Percentiles rank a stretch among this genome's conserved stretches.
Evolutionary conservation across 192 early-diverging fungal species (phyloP).

Genomic region (Kappamyces sp.): DNA sequence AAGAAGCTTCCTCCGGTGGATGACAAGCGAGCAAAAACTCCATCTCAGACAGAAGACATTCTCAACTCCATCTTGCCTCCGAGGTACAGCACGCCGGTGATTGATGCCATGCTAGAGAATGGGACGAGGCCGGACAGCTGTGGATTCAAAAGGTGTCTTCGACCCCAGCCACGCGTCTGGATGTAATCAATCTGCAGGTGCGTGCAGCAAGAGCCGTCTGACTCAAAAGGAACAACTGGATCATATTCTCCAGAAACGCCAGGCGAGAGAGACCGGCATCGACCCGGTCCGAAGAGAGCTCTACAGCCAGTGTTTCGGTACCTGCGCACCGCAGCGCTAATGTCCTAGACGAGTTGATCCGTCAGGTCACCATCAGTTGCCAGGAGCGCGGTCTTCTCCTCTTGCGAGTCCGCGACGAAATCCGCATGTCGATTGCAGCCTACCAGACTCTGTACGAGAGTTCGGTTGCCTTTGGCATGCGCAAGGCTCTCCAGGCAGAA

Average conservation of each 20-base stretch:
- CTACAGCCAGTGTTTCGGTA: slow-evolving; percentile 63
- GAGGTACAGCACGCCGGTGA: slow-evolving; percentile 21
- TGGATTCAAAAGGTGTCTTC: slow-evolving; percentile 61
- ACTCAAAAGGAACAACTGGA: slow-evolving; percentile 54
- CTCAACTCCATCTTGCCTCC: slow-evolving; percentile 59
- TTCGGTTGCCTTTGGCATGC: slow-evolving; percentile 59
- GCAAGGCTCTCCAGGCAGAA: slow-evolving; percentile 57
- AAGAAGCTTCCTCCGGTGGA: slow-evolving; percentile 57
- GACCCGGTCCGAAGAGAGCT: slow-evolving; percentile 54
- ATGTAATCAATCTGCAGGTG: slow-evolving; percentile 54
- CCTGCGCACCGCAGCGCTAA: not conserved
- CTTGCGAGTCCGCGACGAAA: slow-evolving; percentile 57
- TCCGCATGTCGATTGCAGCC: slow-evolving; percentile 62
- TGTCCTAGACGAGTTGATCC: slow-evolving; percentile 53
- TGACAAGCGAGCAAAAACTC: slow-evolving; percentile 54
- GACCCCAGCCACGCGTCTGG: slow-evolving; percentile 53
- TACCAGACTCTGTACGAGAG: slow-evolving; percentile 61
- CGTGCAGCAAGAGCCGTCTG: not conserved
- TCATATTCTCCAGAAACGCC: slow-evolving; percentile 61
- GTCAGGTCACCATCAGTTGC: slow-evolving; percentile 62
- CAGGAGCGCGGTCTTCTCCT: slow-evolving; percentile 58
- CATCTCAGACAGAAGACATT: slow-evolving; percentile 59
- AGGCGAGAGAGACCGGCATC: slow-evolving; percentile 60
- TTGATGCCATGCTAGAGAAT: slow-evolving; percentile 38
- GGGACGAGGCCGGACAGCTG: slow-evolving; percentile 57